phyloP scores from a whole-genome alignment of 345 rosid species.

The Arabidopsis arenosa region DNA sequence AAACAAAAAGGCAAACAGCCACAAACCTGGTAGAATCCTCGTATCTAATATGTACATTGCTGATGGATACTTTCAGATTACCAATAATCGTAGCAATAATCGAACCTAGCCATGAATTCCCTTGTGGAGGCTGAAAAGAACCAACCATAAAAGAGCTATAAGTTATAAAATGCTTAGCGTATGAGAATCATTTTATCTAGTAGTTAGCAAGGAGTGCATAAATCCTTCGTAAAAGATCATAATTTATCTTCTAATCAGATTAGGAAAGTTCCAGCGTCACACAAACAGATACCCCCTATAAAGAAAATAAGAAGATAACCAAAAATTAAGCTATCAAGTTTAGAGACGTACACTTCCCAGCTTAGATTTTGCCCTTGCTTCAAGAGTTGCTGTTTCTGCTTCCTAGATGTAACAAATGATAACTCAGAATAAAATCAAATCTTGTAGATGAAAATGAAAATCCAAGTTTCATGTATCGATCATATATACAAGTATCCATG shows the following conservation, averaged over 20 bases:
- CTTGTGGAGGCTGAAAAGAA: slow-evolving; percentile 72
- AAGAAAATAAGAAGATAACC: slow-evolving; percentile 15
- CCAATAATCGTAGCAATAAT: slow-evolving; percentile 92
- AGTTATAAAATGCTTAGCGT: slow-evolving; percentile 30
- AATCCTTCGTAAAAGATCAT: slow-evolving; percentile 21
- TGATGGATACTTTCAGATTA: slow-evolving; percentile 94
- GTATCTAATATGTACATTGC: slow-evolving; percentile 97
- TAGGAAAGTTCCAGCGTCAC: slow-evolving; percentile 26
- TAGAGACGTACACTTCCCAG: slow-evolving; percentile 74
- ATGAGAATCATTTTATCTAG: slow-evolving; percentile 3
- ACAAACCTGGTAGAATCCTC: slow-evolving; percentile 90
- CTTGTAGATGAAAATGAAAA: slow-evolving; percentile 28
- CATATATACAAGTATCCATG: slow-evolving; percentile 26
- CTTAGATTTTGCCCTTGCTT: slow-evolving; percentile 83
- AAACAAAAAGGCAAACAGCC: slow-evolving; percentile 24
- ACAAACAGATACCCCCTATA: slow-evolving; percentile 18
- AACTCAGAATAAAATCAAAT: slow-evolving; percentile 30
- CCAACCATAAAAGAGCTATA: slow-evolving; percentile 39
- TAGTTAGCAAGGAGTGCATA: slow-evolving; percentile 17
- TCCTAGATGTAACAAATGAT: slow-evolving; percentile 59
- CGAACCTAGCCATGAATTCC: slow-evolving; percentile 96
- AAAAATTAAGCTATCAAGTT: slow-evolving; percentile 28
- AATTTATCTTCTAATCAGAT: slow-evolving; percentile 17
- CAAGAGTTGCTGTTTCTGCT: slow-evolving; percentile 89
- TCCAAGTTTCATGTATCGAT: neutral